Evolutionary conservation across 495 filamentous ascomycete genomes (phyloP), one percentile per base, ranked within the genome.

Genomic region (Melanomma pulvis-pyrius): DNA sequence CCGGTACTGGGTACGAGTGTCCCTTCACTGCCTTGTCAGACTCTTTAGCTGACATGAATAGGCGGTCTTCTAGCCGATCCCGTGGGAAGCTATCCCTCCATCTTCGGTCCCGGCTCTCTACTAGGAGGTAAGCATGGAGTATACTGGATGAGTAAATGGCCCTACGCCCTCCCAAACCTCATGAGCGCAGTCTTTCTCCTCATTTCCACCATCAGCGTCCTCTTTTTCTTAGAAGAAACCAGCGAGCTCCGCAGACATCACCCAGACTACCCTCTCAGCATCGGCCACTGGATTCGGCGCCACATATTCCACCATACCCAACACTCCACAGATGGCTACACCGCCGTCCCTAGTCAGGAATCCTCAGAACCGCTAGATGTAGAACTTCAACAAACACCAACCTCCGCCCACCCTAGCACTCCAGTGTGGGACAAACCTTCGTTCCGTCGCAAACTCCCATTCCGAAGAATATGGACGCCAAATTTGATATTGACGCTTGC

Each of bases 1-100:
- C 63, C 69, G 1, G 77, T 79, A 21, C 64, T 81, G 8, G 78
- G 78, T 26, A 64, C 19, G 36, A 1, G 17, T 22, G 19, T 50
- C 12, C 9, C 21, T 26, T n/a, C 9, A 21, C 25, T 17, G 30
- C 0, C 21, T 39, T 28, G 22, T 17, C 1, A 19, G 1, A 0
- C 22, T 15, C n/a, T 44, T 2, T 32, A 28, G 32, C 52, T 69
- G 60, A 65, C 84, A 84, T 69, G 81, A 13, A 11, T 90, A 1
- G 90, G 90, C 19, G 91, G 91, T 13, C 74, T 86, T 28, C 75
- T 93, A 53, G 88, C 90, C 6, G 89, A 94, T 73, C 91, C 91
- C 0, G 82, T 85, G 0, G 79, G 79, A 2, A 88, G 80, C 39
- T 83, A 87, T 64, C 87, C 90, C 0, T 75, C 77, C 17, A 32